Conservation (phyloP, 208 protist species). For the Tritrichomonas musculus region DNA sequence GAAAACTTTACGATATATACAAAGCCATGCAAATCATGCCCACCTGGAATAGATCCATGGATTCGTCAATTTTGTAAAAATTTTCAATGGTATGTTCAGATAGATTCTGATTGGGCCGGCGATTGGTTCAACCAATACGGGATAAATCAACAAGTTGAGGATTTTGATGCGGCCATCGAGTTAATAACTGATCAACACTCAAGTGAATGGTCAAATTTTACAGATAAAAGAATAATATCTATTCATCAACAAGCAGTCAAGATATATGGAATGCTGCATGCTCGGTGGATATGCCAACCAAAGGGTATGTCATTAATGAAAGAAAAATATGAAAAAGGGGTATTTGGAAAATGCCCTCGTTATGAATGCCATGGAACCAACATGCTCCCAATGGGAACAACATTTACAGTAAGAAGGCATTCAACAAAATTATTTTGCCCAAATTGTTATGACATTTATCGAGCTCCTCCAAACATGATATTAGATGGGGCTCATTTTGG, state of each 20-base stretch:
- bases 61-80: background rate
- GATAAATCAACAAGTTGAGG: background rate
- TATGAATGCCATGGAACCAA: background rate
- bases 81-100: background rate
- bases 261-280: background rate
- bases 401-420: background rate
- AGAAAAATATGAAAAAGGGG: conserved; percentile 6
- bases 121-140: conserved; percentile 17
- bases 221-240: background rate
- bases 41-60: background rate
- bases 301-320: background rate
- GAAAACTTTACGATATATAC: background rate
- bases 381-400: background rate
- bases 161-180: background rate
- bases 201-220: background rate
- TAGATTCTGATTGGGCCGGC: background rate
- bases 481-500: conserved; percentile 15
- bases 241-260: background rate
- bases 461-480: background rate
- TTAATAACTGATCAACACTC: background rate
- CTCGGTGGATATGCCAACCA: background rate
- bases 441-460: background rate
- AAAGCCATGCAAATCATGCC: background rate
- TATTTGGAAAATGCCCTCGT: background rate
- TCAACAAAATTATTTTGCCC: background rate